A percentile compares a stretch with the other conserved stretches of the same genome.
These are phyloP conservation scores for Antarctomyces pellizariae DNA, from an alignment of 495 filamentous ascomycete species.

Conservation along the genomic window DNA sequence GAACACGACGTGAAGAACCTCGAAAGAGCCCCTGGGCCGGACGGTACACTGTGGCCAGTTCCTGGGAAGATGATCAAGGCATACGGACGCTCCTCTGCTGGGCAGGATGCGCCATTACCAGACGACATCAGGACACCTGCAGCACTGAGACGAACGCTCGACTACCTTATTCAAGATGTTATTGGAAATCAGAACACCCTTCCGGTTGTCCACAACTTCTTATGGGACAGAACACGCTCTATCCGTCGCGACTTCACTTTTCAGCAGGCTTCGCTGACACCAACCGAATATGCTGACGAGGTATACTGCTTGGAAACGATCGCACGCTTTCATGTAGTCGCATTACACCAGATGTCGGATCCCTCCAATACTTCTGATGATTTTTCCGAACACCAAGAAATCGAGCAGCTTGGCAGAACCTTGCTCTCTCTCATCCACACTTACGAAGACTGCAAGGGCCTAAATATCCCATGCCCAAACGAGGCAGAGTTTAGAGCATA, in stretches of 20 bases:
- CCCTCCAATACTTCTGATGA: conserved; percentile 35
- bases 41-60: conserved; percentile 15
- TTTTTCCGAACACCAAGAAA: conserved; percentile 77
- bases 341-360: conserved; percentile 60
- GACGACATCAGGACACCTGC: conserved; percentile 72
- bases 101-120: conserved; percentile 72
- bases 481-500: conserved; percentile 85
- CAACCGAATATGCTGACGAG: conserved; percentile 36
- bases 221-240: conserved; percentile 84
- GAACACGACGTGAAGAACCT: conserved; percentile 28
- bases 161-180: conserved; percentile 64
- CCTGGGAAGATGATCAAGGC: conserved; percentile 45
- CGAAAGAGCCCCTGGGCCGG: conserved; percentile 22
- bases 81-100: conserved; percentile 73
- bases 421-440: conserved; percentile 72
- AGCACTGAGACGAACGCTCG: conserved; percentile 48
- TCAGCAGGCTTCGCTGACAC: conserved; percentile 41
- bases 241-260: conserved; percentile 90
- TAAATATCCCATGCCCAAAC: conserved; percentile 29
- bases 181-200: conserved; percentile 39
- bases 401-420: conserved; percentile 76
- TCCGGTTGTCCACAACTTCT: conserved; percentile 52
- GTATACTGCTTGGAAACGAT: conserved; percentile 77
- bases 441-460: conserved; percentile 48
- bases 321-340: conserved; percentile 72